Conservation (phyloP, 140 eudicot genomes). For the Anethum foeniculum region DNA sequence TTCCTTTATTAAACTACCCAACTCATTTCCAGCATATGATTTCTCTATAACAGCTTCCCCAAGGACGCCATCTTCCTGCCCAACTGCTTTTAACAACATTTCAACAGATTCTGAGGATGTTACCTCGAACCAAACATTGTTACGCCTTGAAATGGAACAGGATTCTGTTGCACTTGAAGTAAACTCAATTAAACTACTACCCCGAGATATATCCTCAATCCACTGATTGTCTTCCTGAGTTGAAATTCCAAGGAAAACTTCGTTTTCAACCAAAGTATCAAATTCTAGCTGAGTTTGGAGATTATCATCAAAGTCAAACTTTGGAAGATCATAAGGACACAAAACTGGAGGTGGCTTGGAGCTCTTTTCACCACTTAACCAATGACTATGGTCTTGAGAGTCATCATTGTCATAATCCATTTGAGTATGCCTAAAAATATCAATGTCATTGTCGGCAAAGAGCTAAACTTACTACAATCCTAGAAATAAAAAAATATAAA, state of each 20-base stretch:
- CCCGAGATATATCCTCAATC: slow-evolving; percentile 84
- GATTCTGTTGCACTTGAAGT: slow-evolving; percentile 62
- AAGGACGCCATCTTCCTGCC: slow-evolving; percentile 51
- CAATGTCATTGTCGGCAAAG: not conserved
- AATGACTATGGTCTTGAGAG: slow-evolving; percentile 58
- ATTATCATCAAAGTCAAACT: slow-evolving; percentile 74
- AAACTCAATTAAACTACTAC: slow-evolving; percentile 59
- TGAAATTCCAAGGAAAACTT: slow-evolving; percentile 81
- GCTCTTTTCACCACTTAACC: slow-evolving; percentile 56
- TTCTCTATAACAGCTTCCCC: slow-evolving; percentile 28
- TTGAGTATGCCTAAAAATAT: slow-evolving; percentile 44
- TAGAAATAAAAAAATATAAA: not conserved
- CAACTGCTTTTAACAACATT: slow-evolving; percentile 86
- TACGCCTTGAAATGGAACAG: slow-evolving; percentile 55
- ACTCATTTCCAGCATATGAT: slow-evolving; percentile 24
- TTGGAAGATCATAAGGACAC: slow-evolving; percentile 67
- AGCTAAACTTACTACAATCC: slow-evolving; percentile 3
- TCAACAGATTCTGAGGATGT: slow-evolving; percentile 96
- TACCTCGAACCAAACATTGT: slow-evolving; percentile 99
- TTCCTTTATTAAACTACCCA: slow-evolving; percentile 19
- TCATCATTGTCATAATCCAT: slow-evolving; percentile 90
- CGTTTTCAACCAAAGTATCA: slow-evolving; percentile 82
- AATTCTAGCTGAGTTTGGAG: slow-evolving; percentile 74
- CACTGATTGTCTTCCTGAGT: slow-evolving; percentile 90
- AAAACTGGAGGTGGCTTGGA: slow-evolving; percentile 51